Conservation (phyloP, 2,329 filamentous ascomycete species). For the Botrytis fragariae region DNA sequence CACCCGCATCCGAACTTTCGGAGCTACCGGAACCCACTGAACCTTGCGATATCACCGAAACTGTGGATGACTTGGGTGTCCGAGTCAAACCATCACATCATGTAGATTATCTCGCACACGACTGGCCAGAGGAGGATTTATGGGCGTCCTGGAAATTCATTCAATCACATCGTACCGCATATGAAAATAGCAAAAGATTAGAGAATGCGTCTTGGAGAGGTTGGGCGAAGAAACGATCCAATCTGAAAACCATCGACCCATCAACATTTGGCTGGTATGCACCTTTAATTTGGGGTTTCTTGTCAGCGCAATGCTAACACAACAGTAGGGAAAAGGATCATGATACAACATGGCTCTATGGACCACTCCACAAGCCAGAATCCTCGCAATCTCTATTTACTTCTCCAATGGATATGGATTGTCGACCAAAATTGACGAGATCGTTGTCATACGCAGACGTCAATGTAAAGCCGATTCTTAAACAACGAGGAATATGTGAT, state of each 20-base stretch:
- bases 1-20: slow-evolving; percentile 41
- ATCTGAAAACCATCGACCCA: slow-evolving; percentile 81
- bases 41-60: slow-evolving; percentile 16
- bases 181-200: slow-evolving; percentile 75
- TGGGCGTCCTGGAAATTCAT: slow-evolving; percentile 98
- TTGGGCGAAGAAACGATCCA: slow-evolving; percentile 91
- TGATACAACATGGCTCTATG: slow-evolving; percentile 97
- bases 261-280: slow-evolving; percentile 90
- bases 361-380: slow-evolving; percentile 69
- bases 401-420: slow-evolving; percentile 50
- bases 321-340: slow-evolving; percentile 82
- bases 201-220: slow-evolving; percentile 98
- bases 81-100: slow-evolving; percentile 68
- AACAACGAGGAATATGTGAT: slow-evolving; percentile 95
- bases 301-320: slow-evolving; percentile 34
- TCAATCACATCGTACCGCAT: slow-evolving; percentile 72
- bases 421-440: not conserved
- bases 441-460: slow-evolving; percentile 32
- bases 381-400: not conserved
- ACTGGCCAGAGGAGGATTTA: slow-evolving; percentile 96
- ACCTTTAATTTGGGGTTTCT: not conserved
- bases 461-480: slow-evolving; percentile 74
- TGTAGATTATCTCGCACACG: slow-evolving; percentile 90
- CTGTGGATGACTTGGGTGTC: slow-evolving; percentile 53
- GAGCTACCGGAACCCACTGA: not conserved